phyloP scores from a whole-genome alignment of 2,329 filamentous ascomycete genomes.

The Fusarium abutilonis region DNA sequence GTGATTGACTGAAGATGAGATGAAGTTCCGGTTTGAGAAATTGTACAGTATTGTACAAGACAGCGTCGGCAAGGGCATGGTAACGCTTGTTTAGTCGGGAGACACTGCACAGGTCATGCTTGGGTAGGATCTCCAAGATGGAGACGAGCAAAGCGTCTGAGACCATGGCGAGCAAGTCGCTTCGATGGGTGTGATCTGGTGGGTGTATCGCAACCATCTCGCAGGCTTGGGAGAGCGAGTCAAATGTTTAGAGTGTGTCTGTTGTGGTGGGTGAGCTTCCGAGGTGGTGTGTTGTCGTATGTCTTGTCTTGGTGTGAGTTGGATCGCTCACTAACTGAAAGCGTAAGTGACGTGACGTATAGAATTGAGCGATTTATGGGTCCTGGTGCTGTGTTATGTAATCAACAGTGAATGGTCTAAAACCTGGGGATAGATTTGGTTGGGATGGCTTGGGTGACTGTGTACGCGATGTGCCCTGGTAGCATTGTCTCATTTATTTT shows the following conservation, averaged over 20 bases:
- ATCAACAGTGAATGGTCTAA: neutral
- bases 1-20: constrained; percentile 59
- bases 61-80: constrained; percentile 57
- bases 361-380: constrained; percentile 27
- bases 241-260: neutral
- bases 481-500: too few relatives aligned
- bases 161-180: constrained; percentile 44
- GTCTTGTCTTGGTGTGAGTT: neutral
- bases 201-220: constrained; percentile 23
- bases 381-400: constrained; percentile 22
- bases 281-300: constrained; percentile 13
- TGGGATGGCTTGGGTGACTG: too few relatives aligned
- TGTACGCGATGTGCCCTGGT: too few relatives aligned
- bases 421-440: too few relatives aligned
- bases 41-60: constrained; percentile 58
- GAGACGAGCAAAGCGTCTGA: constrained; percentile 54
- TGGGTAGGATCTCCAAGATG: constrained; percentile 53
- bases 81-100: constrained; percentile 56
- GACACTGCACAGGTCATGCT: constrained; percentile 55
- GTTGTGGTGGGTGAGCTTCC: neutral
- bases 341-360: constrained; percentile 17
- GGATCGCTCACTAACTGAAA: neutral
- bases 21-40: constrained; percentile 60
- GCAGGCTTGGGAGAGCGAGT: neutral
- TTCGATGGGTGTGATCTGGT: constrained; percentile 1